Conservation (phyloP, 2,329 filamentous ascomycete species). For the Fusarium chlamydosporum region DNA sequence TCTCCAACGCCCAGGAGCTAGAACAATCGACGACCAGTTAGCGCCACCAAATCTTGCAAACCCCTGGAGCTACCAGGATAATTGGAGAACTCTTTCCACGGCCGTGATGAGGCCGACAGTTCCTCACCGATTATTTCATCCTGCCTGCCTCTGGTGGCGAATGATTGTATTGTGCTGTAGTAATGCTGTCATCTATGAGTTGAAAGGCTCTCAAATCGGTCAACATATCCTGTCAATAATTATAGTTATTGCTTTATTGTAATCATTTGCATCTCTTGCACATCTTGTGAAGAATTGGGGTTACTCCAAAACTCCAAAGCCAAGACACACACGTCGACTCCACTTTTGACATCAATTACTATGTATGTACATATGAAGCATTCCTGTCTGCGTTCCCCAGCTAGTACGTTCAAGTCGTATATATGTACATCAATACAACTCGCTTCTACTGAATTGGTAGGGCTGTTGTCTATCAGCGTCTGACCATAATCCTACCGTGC, state of each 20-base stretch:
- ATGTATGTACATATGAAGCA: too few relatives aligned
- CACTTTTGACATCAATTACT: slow-evolving; percentile 3
- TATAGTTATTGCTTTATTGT: too few relatives aligned
- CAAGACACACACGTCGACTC: background rate
- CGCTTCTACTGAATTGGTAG: background rate
- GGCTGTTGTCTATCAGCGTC: background rate
- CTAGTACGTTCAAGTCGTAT: background rate
- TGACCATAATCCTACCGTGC: slow-evolving; percentile 17
- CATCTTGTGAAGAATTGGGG: slow-evolving; percentile 14
- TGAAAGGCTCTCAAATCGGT: background rate
- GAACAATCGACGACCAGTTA: slow-evolving; percentile 36
- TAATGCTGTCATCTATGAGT: background rate
- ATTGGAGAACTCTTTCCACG: slow-evolving; percentile 31
- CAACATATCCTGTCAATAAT: background rate
- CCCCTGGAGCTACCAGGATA: slow-evolving; percentile 32
- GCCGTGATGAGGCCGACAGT: slow-evolving; percentile 39
- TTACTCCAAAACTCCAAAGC: slow-evolving; percentile 19
- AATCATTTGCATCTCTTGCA: background rate
- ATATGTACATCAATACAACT: background rate
- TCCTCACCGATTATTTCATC: slow-evolving; percentile 29
- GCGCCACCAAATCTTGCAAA: slow-evolving; percentile 22
- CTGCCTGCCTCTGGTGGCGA: slow-evolving; percentile 12
- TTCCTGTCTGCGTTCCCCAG: background rate
- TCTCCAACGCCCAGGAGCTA: slow-evolving; percentile 33
- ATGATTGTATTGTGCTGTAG: background rate